phyloP scores from a whole-genome alignment of 805 yeast genomes.

The Saccharomycopsis sp. region DNA sequence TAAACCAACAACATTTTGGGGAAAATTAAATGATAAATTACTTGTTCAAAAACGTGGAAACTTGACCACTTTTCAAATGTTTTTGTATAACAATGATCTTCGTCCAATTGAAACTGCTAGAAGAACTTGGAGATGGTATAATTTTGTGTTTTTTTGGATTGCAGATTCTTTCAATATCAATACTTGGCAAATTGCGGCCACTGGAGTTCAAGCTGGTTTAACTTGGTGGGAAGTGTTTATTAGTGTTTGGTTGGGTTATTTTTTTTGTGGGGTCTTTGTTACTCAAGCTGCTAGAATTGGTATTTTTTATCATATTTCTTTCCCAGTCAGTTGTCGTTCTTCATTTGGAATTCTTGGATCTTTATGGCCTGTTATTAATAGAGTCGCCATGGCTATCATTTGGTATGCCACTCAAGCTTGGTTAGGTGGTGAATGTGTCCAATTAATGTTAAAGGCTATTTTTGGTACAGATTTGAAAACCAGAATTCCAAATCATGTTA shows the following conservation, averaged over 20 bases:
- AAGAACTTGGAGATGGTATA: constrained; percentile 80
- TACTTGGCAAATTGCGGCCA: constrained; percentile 86
- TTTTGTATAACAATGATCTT: constrained; percentile 60
- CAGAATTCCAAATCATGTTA: constrained; percentile 54
- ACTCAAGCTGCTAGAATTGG: constrained; percentile 70
- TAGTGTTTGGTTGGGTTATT: constrained; percentile 79
- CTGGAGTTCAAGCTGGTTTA: constrained; percentile 69
- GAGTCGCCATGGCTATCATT: constrained; percentile 78
- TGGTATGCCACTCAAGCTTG: constrained; percentile 87
- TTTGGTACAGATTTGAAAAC: constrained; percentile 56
- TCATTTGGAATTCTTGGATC: constrained; percentile 85
- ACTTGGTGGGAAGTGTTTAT: constrained; percentile 92
- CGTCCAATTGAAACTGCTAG: constrained; percentile 67
- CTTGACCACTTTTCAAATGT: constrained; percentile 48
- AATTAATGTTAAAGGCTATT: constrained; percentile 64
- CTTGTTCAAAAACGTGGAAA: constrained; percentile 19
- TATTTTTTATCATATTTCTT: constrained; percentile 67
- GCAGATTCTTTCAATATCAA: constrained; percentile 86
- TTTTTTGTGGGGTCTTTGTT: constrained; percentile 58
- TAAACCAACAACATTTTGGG: no score
- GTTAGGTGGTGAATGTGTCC: constrained; percentile 76
- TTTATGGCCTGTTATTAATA: constrained; percentile 77
- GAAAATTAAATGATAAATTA: neutral
- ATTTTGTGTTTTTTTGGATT: constrained; percentile 73
- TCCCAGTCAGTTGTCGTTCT: constrained; percentile 74